Conservation (phyloP, 495 filamentous ascomycete species). For the Xylaria grammica region DNA sequence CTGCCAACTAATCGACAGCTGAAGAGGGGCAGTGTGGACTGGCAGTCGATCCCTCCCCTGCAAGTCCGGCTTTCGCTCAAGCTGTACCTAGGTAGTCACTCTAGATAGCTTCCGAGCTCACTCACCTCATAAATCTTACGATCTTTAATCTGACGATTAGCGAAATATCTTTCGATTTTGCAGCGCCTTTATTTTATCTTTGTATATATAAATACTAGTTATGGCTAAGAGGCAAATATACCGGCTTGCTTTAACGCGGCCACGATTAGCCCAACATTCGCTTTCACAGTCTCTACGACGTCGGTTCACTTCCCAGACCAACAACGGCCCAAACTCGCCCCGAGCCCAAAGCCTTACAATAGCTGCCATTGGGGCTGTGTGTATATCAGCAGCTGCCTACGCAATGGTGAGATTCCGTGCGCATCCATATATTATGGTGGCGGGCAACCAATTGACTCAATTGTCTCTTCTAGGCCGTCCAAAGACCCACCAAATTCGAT, state of each 20-base stretch:
- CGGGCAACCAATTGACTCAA: slow-evolving; percentile 26
- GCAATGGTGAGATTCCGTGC: slow-evolving; percentile 31
- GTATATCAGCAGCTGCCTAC: slow-evolving; percentile 30
- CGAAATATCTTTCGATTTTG: slow-evolving; percentile 12
- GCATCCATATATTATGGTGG: background rate
- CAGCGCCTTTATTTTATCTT: background rate
- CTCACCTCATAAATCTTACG: slow-evolving; percentile 21
- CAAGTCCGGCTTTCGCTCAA: slow-evolving; percentile 8
- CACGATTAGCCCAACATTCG: slow-evolving; percentile 25
- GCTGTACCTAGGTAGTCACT: background rate
- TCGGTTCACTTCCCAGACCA: slow-evolving; percentile 28
- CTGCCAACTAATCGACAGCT: slow-evolving; percentile 2
- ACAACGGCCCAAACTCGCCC: slow-evolving; percentile 27
- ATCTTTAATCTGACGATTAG: slow-evolving; percentile 17
- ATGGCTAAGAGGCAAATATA: slow-evolving; percentile 35
- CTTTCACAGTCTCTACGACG: slow-evolving; percentile 26
- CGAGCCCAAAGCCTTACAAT: slow-evolving; percentile 21
- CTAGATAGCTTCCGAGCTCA: slow-evolving; percentile 8
- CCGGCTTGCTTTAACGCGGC: slow-evolving; percentile 30
- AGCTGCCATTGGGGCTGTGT: slow-evolving; percentile 29
- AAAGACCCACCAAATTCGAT: slow-evolving; percentile 48
- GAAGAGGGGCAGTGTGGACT: slow-evolving; percentile 10
- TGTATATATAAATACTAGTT: background rate
- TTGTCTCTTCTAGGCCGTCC: slow-evolving; percentile 37
- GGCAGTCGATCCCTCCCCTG: background rate